Evolutionary conservation across 345 rosid genomes (phyloP).

Genomic region (Theobroma cacao): DNA sequence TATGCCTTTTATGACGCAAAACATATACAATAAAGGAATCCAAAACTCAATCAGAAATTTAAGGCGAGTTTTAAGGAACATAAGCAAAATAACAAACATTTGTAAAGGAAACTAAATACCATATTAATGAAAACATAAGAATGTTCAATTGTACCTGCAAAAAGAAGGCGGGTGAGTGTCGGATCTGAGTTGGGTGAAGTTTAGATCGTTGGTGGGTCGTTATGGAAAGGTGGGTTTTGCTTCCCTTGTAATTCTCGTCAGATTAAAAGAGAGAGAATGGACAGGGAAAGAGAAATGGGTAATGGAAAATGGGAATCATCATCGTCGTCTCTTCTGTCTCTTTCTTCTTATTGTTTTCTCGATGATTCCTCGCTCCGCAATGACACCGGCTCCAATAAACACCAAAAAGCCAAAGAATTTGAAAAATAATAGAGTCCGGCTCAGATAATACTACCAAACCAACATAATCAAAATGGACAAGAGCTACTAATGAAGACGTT

Average conservation of each 20-base stretch:
- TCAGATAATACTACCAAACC: not conserved
- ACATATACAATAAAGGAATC: not conserved
- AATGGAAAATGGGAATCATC: not conserved
- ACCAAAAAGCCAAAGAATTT: too few species aligned
- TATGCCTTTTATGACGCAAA: not conserved
- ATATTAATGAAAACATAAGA: not conserved
- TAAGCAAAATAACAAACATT: not conserved
- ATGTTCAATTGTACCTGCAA: not conserved
- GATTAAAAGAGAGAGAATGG: not conserved
- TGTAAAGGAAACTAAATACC: not conserved
- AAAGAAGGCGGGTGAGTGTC: not conserved
- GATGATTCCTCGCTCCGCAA: not conserved
- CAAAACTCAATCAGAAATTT: not conserved
- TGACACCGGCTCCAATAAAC: too few species aligned
- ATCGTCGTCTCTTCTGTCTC: not conserved
- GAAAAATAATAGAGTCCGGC: not conserved
- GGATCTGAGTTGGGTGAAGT: conserved; percentile 5
- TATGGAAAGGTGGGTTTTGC: not conserved
- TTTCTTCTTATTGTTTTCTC: not conserved
- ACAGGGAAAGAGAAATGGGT: not conserved
- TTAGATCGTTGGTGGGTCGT: conserved; percentile 1
- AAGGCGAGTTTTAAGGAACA: not conserved
- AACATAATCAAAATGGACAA: not conserved
- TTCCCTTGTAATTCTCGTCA: not conserved
- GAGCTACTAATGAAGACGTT: too few species aligned